Evolutionary conservation across 768 basidiomycete genomes (phyloP), one percentile per base, ranked within the genome.

Genomic region (Suillus spraguei): DNA sequence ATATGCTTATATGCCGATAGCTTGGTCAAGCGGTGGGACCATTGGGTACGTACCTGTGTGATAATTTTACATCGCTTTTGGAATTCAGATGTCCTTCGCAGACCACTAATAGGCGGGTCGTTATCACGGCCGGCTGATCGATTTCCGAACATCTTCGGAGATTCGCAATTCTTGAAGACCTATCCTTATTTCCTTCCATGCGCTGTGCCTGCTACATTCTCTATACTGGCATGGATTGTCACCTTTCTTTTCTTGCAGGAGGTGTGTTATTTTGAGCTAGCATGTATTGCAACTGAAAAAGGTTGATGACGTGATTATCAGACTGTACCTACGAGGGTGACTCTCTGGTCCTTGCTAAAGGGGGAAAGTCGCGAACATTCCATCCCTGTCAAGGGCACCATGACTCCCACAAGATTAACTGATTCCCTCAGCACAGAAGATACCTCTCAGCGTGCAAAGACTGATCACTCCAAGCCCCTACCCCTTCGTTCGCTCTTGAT

Each of bases 151-250:
- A 58, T 82, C 4, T 93, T 93, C 62, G 88, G 88, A 60, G 63
- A 77, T 24, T 80, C 77, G 38, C 68, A 69, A 5, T 90, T 93
- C 68, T 84, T 89, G 81, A 82, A 79, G 67, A 74, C 78, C 32
- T 90, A 88, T 71, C 91, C 91, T 1, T 93, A 93, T 74, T 89
- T 91, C 72, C 79, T 91, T 54, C 83, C 90, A 5, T 91, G 89
- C 64, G 82, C 87, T 11, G 83, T 89, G 4, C 82, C 88, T 5
- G 89, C 87, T 2, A 85, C 86, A 0, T 88, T 86, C 70, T 77
- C 87, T 0, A 72, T 75, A 10, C 3, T 87, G 22, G 84, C 83
- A 6, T 86, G 84, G 81, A 49, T 85, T 16, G 75, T 88, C 3
- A 81, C 83, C 0, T 74, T 78, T 54, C 52, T 85, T 1, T 87